A percentile compares a stretch with the other conserved stretches of the same genome.
Evolutionary conservation across 2,329 filamentous ascomycete genomes (phyloP).

Genomic region (Thelonectria olida): DNA sequence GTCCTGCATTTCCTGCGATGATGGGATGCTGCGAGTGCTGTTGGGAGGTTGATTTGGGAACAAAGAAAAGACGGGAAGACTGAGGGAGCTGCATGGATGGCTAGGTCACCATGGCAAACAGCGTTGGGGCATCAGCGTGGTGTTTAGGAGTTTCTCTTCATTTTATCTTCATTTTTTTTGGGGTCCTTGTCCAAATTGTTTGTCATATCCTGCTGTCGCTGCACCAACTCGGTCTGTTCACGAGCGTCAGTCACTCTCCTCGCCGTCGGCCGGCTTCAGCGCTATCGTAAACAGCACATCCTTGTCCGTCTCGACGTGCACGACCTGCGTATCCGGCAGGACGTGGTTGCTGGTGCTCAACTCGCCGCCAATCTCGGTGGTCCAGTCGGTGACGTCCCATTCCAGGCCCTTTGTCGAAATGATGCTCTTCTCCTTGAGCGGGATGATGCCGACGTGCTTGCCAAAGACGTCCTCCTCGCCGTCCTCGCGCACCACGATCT

Average conservation of each 20-base stretch:
- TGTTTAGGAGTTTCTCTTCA: constrained; percentile 38
- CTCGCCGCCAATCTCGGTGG: constrained; percentile 76
- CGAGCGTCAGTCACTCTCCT: constrained; percentile 42
- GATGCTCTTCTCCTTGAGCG: constrained; percentile 78
- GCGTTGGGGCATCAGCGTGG: constrained; percentile 39
- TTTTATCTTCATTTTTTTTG: constrained; percentile 18
- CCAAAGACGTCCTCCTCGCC: constrained; percentile 67
- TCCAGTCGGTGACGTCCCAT: constrained; percentile 90
- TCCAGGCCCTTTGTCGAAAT: constrained; percentile 85
- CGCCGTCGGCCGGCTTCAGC: constrained; percentile 52
- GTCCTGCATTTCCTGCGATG: constrained; percentile 82
- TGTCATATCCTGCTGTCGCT: constrained; percentile 21
- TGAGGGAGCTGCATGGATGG: background rate
- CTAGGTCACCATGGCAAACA: constrained; percentile 26
- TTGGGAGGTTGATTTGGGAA: background rate
- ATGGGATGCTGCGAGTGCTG: background rate
- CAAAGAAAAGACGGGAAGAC: background rate
- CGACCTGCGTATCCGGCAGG: constrained; percentile 62
- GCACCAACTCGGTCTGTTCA: background rate
- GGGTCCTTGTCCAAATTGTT: constrained; percentile 21
- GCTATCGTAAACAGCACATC: constrained; percentile 82
- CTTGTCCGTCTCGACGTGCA: constrained; percentile 70
- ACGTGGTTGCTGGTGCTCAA: constrained; percentile 87
- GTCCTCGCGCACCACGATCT: constrained; percentile 69
- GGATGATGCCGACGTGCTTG: constrained; percentile 86